A percentile compares a stretch with the other conserved stretches of the same genome.
Evolutionary conservation across 345 rosid species (phyloP).

Genomic region (Passiflora organensis): DNA sequence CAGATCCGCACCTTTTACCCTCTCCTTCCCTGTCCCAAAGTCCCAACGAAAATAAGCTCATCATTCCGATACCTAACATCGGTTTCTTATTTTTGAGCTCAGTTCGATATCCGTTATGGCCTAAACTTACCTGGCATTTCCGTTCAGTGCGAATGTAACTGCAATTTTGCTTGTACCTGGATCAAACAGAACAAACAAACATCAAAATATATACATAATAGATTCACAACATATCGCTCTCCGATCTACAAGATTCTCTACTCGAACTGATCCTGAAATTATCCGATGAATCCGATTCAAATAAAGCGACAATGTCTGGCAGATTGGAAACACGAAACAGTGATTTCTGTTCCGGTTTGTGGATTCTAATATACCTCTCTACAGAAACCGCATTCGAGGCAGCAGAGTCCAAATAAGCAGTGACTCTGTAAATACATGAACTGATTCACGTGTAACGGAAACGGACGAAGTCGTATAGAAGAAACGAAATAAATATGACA

Average conservation of each 20-base stretch:
- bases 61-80: neutral
- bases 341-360: no score
- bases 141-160: conserved; percentile 1
- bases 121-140: conserved; percentile 49
- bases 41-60: conserved; percentile 7
- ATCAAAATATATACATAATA: conserved; percentile 10
- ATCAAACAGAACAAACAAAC: conserved; percentile 15
- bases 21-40: conserved; percentile 39
- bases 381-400: no score
- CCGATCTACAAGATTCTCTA: conserved; percentile 16
- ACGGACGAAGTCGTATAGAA: no score
- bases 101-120: conserved; percentile 2
- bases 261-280: neutral
- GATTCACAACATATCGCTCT: conserved; percentile 6
- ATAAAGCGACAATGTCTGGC: conserved; percentile 6
- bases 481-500: neutral
- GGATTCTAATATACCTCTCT: no score
- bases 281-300: conserved; percentile 10
- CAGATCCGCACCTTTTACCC: conserved; percentile 37
- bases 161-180: conserved; percentile 22
- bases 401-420: no score
- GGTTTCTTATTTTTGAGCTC: neutral
- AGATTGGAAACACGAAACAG: neutral
- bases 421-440: no score
- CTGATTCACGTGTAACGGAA: neutral